Evolutionary conservation across 345 rosid species (phyloP), one percentile per base, ranked within the genome.

Genomic region (Laguncularia racemosa): DNA sequence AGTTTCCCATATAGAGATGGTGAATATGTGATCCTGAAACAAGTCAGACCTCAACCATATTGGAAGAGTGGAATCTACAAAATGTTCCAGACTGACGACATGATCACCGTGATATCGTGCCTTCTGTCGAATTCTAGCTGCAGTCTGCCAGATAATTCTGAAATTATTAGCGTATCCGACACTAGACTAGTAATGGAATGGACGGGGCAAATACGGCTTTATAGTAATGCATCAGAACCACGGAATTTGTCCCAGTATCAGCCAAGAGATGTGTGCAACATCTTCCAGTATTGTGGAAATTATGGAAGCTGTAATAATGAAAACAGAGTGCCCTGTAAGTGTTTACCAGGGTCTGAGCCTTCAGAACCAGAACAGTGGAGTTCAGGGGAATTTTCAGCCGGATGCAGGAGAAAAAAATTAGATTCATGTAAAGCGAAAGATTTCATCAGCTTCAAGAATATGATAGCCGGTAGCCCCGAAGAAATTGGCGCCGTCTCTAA

Each of bases 281-380:
- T 14, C 15, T 20, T 23, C 3, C 13, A 57, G 17, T 48, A 46
- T 38, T 78, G 84, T 49, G 67, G 63, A n/a, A 48, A 17, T 6
- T 74, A 52, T 45, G 72, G 68, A 15, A 66, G 19, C 67, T 82
- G 87, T 59, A 72, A 70, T 17, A 50, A 45, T 16, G 59, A 53
- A 1, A 28, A 26, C 1, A 28, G 14, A n/a, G 3, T 12, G 2
- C 43, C 1, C 19, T 82, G 87, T 66, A 55, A 40, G 14, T 82
- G 87, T 51, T 63, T 74, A 38, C 75, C 76, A 0, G 84, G 84
- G 13, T 82, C 70, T 48, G 8, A 19, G 55, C 81, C 71, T 6
- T 1, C 0, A 2, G 48, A 53, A 2, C 33, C 44, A 0, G 60
- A 63, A 3, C 4, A 20, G 3, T 66, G 78, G 82, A 44, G 40